Conservation (phyloP, 257 asterid species). For the Penstemon davidsonii region DNA sequence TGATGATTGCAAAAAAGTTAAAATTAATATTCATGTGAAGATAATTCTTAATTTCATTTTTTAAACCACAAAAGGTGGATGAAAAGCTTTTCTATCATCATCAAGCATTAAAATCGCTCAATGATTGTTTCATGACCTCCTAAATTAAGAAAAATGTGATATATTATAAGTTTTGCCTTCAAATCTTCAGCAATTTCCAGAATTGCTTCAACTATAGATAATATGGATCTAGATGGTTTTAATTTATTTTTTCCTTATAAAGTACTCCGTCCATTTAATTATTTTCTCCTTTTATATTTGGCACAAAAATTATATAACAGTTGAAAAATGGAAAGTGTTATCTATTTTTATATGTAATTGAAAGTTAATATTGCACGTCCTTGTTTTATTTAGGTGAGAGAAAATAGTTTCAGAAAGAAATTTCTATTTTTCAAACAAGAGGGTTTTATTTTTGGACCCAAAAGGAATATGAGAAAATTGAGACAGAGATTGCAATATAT, state of each 20-base stretch:
- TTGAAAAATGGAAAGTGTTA: too few species aligned
- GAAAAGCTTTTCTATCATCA: neutral
- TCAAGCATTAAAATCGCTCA: conserved; percentile 8
- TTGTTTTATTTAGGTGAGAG: too few species aligned
- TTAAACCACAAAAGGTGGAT: conserved; percentile 6
- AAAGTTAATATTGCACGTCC: too few species aligned
- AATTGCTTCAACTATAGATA: neutral
- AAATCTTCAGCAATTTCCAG: neutral
- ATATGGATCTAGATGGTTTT: neutral
- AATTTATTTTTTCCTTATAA: neutral
- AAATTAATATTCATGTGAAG: neutral
- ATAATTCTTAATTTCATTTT: neutral
- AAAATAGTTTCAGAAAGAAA: too few species aligned
- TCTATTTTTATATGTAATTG: too few species aligned
- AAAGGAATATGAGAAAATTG: too few species aligned
- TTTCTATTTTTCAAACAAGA: too few species aligned
- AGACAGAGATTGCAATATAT: too few species aligned
- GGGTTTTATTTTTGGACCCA: too few species aligned
- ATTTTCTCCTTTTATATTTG: neutral
- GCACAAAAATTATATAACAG: too few species aligned
- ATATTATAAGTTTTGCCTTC: neutral
- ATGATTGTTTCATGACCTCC: conserved; percentile 12
- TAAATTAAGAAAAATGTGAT: neutral
- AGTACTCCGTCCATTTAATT: neutral
- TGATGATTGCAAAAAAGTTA: conserved; percentile 1